phyloP scores from a whole-genome alignment of 225 moss, liverwort and hornwort species.

The Asterella californica region DNA sequence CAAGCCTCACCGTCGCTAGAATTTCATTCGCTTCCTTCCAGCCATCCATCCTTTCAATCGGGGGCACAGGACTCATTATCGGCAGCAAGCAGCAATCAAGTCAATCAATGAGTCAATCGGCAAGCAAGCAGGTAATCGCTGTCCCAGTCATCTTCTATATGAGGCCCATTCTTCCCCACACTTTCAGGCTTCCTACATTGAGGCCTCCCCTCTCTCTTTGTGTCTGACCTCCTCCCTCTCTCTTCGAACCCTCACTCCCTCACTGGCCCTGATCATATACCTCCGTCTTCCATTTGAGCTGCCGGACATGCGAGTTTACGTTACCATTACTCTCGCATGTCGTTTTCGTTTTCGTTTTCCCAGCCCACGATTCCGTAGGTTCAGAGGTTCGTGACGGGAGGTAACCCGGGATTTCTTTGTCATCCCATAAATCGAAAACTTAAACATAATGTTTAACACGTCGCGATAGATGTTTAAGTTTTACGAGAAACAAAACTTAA shows the following conservation, averaged over 20 bases:
- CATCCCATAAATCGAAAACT: not conserved
- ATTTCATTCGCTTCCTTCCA: slow-evolving; percentile 2
- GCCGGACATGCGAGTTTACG: not conserved
- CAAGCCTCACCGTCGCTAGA: not conserved
- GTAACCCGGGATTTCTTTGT: not conserved
- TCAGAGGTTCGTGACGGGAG: not conserved
- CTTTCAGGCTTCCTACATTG: not conserved
- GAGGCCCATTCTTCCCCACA: not conserved
- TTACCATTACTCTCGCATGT: not conserved
- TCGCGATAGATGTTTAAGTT: too few relatives aligned
- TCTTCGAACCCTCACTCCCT: slow-evolving; percentile 9
- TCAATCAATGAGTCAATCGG: not conserved
- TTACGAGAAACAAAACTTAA: too few relatives aligned
- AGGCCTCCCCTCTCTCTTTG: not conserved
- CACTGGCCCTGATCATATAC: not conserved
- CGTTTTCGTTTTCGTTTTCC: not conserved
- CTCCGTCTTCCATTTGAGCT: not conserved
- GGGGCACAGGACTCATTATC: not conserved
- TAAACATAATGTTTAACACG: too few relatives aligned
- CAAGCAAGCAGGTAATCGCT: not conserved
- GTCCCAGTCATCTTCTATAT: not conserved
- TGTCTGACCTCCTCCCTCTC: not conserved
- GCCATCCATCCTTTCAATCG: not conserved
- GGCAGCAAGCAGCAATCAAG: slow-evolving; percentile 6
- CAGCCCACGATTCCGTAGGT: not conserved